phyloP scores from a whole-genome alignment of 805 yeast species.

The Ogataea chonburiensis region DNA sequence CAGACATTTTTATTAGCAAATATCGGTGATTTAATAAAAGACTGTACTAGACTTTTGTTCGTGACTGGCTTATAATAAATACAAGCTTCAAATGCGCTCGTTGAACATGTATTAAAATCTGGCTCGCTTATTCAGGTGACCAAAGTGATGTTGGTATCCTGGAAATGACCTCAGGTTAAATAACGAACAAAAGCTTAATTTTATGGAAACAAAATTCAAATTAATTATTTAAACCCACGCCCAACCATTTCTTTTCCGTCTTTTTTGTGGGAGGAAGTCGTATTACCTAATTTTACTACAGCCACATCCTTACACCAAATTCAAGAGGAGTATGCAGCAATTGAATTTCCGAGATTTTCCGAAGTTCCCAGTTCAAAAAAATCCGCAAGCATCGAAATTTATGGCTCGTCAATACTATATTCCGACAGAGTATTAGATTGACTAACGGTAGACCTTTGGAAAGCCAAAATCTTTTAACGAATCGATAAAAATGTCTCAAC shows the following conservation, averaged over 20 bases:
- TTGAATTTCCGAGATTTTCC: too few relatives aligned
- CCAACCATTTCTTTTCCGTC: conserved; percentile 12
- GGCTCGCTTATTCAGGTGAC: background rate
- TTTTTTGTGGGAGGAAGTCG: conserved; percentile 1
- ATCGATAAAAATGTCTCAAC: too few relatives aligned
- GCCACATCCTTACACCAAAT: conserved; percentile 6
- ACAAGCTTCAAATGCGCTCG: conserved; percentile 4
- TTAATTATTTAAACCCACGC: conserved; percentile 13
- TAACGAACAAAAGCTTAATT: conserved; percentile 2
- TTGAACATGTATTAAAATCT: conserved; percentile 3
- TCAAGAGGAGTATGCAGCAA: too few relatives aligned
- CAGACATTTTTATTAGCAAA: conserved; percentile 21
- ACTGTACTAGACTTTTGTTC: conserved; percentile 2
- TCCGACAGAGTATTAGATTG: too few relatives aligned
- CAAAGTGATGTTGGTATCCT: conserved; percentile 1
- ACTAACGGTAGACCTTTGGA: too few relatives aligned
- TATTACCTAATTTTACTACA: conserved; percentile 1
- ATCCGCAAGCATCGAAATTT: too few relatives aligned
- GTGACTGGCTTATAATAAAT: conserved; percentile 4
- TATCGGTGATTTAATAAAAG: too few relatives aligned
- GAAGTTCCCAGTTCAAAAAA: too few relatives aligned
- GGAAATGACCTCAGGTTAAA: background rate
- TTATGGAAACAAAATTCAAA: conserved; percentile 14
- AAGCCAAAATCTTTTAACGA: too few relatives aligned
- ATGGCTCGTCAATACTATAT: too few relatives aligned